These are phyloP conservation scores for Thelonectria rubi DNA, from an alignment of 2,329 filamentous ascomycete genomes.

Conservation along the genomic window DNA sequence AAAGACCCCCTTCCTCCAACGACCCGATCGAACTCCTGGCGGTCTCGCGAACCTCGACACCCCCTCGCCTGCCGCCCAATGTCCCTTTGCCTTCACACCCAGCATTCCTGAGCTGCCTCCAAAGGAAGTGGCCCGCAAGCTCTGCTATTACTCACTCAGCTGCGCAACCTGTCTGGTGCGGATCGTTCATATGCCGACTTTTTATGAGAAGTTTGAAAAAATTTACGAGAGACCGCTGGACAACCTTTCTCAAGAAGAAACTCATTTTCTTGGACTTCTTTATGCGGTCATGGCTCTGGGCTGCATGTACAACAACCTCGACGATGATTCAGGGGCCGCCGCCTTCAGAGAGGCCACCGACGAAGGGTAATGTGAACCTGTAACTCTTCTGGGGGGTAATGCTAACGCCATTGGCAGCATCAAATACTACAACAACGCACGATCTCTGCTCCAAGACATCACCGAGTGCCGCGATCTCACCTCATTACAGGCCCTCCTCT, in stretches of 20 bases:
- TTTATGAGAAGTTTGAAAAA: conserved; percentile 78
- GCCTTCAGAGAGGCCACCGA: conserved; percentile 62
- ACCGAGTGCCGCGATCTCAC: conserved; percentile 77
- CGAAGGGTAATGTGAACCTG: conserved; percentile 59
- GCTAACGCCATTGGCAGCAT: conserved; percentile 58
- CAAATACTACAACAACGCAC: conserved; percentile 77
- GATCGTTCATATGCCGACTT: conserved; percentile 83
- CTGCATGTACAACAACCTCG: conserved; percentile 73
- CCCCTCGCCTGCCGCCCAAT: conserved; percentile 70
- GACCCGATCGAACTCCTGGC: conserved; percentile 58
- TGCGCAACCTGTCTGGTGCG: conserved; percentile 69
- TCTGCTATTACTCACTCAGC: conserved; percentile 65
- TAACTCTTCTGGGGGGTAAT: background rate
- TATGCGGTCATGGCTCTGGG: conserved; percentile 77
- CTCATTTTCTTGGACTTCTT: conserved; percentile 73
- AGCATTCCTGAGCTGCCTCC: conserved; percentile 75
- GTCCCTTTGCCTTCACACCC: conserved; percentile 64
- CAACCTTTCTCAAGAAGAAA: conserved; percentile 70
- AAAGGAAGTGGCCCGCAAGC: conserved; percentile 61
- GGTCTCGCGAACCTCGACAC: conserved; percentile 72
- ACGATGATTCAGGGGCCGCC: conserved; percentile 59
- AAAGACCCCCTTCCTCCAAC: conserved; percentile 66
- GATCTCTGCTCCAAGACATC: conserved; percentile 71
- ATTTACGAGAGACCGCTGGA: conserved; percentile 77
- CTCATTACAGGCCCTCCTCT: conserved; percentile 78